These are phyloP conservation scores for Trematosphaeria pertusa DNA, from an alignment of 2,329 filamentous ascomycete genomes.

Conservation along the genomic window DNA sequence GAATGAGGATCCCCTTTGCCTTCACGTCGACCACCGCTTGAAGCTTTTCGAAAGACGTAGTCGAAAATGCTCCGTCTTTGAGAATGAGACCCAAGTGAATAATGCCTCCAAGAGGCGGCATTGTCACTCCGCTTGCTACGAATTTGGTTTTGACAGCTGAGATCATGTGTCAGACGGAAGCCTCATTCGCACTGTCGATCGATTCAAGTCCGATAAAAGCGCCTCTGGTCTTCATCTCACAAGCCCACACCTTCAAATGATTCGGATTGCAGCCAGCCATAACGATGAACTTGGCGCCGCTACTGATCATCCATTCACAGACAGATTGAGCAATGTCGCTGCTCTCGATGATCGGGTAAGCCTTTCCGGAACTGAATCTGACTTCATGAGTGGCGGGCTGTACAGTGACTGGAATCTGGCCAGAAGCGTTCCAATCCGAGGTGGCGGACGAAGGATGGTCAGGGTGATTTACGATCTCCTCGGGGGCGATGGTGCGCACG, in stretches of 20 bases:
- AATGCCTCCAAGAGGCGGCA: constrained; percentile 21
- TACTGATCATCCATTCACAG: constrained; percentile 22
- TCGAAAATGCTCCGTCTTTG: constrained; percentile 14
- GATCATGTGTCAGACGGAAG: constrained; percentile 5
- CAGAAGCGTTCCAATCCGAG: constrained; percentile 12
- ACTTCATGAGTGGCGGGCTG: constrained; percentile 3
- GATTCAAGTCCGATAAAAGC: constrained; percentile 2
- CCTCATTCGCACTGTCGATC: constrained; percentile 14
- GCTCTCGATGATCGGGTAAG: constrained; percentile 26
- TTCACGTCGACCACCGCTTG: constrained; percentile 16
- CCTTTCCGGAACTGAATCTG: constrained; percentile 13
- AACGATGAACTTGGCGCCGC: constrained; percentile 19
- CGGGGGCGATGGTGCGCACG: not conserved
- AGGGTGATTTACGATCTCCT: not conserved
- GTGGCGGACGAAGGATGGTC: constrained; percentile 1
- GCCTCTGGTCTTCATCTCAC: constrained; percentile 8
- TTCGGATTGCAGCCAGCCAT: constrained; percentile 50
- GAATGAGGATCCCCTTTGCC: constrained; percentile 16
- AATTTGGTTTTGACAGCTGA: not conserved
- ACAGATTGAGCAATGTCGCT: constrained; percentile 24
- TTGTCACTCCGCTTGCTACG: not conserved
- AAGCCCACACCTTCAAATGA: constrained; percentile 25
- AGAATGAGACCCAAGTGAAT: constrained; percentile 18
- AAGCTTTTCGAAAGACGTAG: constrained; percentile 15
- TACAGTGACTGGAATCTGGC: constrained; percentile 5